A percentile compares a stretch with the other conserved stretches of the same genome.
phyloP scores from a whole-genome alignment of 2,329 filamentous ascomycete genomes.

The Arthrinium phaeospermum region DNA sequence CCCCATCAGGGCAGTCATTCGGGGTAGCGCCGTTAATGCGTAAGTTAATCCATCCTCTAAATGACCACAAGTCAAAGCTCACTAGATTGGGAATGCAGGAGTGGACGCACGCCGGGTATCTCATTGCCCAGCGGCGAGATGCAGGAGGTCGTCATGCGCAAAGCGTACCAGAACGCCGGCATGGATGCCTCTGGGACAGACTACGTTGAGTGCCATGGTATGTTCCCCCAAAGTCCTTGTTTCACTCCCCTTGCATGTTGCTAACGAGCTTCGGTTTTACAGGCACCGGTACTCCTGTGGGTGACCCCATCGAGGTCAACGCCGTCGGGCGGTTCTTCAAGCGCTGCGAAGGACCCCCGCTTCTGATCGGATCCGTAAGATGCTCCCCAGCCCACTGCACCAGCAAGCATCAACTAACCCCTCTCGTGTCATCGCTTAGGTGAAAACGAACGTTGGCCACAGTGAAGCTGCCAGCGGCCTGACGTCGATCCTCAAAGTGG shows the following conservation, averaged over 20 bases:
- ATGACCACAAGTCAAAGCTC: too few species aligned
- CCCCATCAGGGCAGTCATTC: constrained; percentile 23
- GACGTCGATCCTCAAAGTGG: constrained; percentile 52
- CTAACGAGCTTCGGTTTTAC: too few species aligned
- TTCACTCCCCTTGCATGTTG: too few species aligned
- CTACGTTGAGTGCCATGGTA: constrained; percentile 24
- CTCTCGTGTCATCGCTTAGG: too few species aligned
- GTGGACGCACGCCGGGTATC: neutral
- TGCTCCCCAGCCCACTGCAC: too few species aligned
- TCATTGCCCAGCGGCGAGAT: constrained; percentile 20
- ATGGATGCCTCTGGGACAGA: constrained; percentile 25
- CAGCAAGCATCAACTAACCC: too few species aligned
- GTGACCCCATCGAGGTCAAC: neutral
- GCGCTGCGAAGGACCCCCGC: neutral
- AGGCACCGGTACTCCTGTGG: neutral
- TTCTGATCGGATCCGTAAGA: constrained; percentile 46
- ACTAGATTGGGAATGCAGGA: neutral
- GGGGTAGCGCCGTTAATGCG: constrained; percentile 18
- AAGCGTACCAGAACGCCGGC: constrained; percentile 12
- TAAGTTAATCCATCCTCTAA: too few species aligned
- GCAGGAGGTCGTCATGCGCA: constrained; percentile 30
- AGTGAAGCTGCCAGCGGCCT: constrained; percentile 37
- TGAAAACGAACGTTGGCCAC: constrained; percentile 54
- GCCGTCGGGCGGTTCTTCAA: neutral
- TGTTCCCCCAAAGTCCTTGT: too few species aligned